Percentiles rank a stretch among this genome's conserved stretches.
These are phyloP conservation scores for Lycium ferocissimum DNA, from an alignment of 257 asterid species.

Conservation along the genomic window DNA sequence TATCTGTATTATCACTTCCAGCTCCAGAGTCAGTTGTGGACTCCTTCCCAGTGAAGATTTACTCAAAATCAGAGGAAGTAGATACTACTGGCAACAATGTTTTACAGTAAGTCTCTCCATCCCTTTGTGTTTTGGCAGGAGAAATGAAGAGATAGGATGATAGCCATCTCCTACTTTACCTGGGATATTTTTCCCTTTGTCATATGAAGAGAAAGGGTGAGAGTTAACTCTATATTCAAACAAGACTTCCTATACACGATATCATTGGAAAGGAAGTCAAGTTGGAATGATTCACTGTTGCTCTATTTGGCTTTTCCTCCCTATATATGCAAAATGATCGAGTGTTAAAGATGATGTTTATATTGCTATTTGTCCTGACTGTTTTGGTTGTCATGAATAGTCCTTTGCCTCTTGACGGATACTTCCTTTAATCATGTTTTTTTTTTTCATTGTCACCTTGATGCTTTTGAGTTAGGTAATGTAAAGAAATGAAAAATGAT, in stretches of 20 bases:
- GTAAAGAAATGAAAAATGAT: not conserved
- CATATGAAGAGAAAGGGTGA: not conserved
- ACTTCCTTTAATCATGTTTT: not conserved
- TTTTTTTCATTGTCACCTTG: not conserved
- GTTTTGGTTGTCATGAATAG: not conserved
- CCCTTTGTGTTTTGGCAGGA: not conserved
- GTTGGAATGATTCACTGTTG: not conserved
- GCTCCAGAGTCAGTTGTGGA: constrained; percentile 92
- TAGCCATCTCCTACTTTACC: not conserved
- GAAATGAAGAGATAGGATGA: constrained; percentile 11
- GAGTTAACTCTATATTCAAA: not conserved
- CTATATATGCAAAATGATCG: not conserved
- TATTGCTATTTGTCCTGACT: not conserved
- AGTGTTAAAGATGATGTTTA: not conserved
- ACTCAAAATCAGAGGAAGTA: constrained; percentile 50
- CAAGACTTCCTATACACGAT: not conserved
- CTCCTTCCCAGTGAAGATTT: constrained; percentile 81
- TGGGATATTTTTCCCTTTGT: not conserved
- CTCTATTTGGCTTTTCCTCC: not conserved
- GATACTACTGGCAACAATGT: constrained; percentile 53
- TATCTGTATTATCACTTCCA: constrained; percentile 76
- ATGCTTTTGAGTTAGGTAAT: constrained; percentile 12
- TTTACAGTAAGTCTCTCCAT: constrained; percentile 62
- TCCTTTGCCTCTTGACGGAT: not conserved
- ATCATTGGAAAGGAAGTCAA: not conserved